Percentiles rank a stretch among this genome's conserved stretches.
These are phyloP conservation scores for Halophytophthora batemanensis DNA, from an alignment of 352 stramenopile species.

Conservation along the genomic window DNA sequence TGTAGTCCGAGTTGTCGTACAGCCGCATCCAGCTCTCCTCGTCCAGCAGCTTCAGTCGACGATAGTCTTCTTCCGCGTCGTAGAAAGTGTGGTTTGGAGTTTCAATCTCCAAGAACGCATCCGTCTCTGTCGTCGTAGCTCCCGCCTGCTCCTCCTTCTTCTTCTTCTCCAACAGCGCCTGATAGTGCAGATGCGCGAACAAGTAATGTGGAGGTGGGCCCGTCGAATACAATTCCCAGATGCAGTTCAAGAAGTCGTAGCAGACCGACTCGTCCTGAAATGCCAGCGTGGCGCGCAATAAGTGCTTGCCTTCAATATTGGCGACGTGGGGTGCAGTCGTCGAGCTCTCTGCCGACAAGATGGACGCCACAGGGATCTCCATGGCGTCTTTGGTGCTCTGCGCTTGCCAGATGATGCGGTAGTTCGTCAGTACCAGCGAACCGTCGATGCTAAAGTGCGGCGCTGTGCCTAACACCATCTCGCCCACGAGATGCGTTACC, in stretches of 20 bases:
- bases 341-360: conserved; percentile 75
- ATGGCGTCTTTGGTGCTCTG: conserved; percentile 75
- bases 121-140: conserved; percentile 13
- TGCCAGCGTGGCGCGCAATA: conserved; percentile 77
- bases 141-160: conserved; percentile 21
- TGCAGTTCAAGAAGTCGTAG: conserved; percentile 68
- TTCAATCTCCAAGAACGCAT: conserved; percentile 23
- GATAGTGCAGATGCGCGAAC: conserved; percentile 78
- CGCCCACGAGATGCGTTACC: conserved; percentile 83
- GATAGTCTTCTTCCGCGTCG: conserved; percentile 77
- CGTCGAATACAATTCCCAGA: conserved; percentile 68
- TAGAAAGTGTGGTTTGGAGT: conserved; percentile 61
- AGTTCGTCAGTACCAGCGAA: conserved; percentile 78
- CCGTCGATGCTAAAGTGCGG: conserved; percentile 88
- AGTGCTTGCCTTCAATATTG: conserved; percentile 82
- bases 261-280: conserved; percentile 80
- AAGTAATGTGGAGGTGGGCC: conserved; percentile 44
- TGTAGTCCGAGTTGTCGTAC: conserved; percentile 86
- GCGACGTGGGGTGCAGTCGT: conserved; percentile 80
- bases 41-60: conserved; percentile 71
- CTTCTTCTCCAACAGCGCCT: conserved; percentile 53
- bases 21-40: conserved; percentile 82
- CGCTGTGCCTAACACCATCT: conserved; percentile 82
- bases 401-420: conserved; percentile 84
- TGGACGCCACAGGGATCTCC: conserved; percentile 78